Conservation (phyloP, 805 yeast species). For the Zygoascus bituminiphila region DNA sequence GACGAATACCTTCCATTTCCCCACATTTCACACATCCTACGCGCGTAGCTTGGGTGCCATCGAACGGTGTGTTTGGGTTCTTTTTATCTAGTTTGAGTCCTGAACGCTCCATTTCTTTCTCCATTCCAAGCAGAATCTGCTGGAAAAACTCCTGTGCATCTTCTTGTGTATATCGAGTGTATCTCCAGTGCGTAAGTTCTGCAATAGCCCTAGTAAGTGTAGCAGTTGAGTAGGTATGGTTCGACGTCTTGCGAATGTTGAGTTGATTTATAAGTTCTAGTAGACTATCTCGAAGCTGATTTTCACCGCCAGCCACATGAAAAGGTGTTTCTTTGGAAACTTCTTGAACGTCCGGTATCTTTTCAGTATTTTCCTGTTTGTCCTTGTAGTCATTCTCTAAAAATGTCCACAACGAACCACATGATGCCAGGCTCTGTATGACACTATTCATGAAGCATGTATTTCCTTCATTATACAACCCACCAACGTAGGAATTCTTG, state of each 20-base stretch:
- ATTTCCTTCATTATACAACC: conserved; percentile 82
- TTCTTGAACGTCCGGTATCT: neutral
- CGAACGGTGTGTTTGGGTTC: conserved; percentile 76
- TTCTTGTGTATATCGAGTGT: conserved; percentile 84
- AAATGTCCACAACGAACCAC: conserved; percentile 50
- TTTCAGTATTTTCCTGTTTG: neutral
- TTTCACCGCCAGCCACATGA: neutral
- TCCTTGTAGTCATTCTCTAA: conserved; percentile 30
- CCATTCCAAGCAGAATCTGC: conserved; percentile 29
- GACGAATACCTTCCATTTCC: conserved; percentile 86
- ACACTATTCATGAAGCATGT: conserved; percentile 94
- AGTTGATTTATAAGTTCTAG: conserved; percentile 16
- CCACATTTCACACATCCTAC: conserved; percentile 89
- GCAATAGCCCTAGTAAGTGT: conserved; percentile 17
- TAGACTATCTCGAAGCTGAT: neutral
- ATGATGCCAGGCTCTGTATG: conserved; percentile 71
- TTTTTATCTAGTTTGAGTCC: neutral
- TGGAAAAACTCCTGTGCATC: conserved; percentile 97
- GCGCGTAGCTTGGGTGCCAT: conserved; percentile 80
- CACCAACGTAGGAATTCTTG: conserved; percentile 48
- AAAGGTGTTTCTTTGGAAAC: neutral
- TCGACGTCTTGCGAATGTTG: conserved; percentile 22
- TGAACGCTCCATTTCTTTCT: conserved; percentile 22
- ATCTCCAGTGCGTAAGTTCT: conserved; percentile 31
- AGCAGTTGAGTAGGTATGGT: conserved; percentile 25